These are phyloP conservation scores for Pythium insidiosum DNA, from an alignment of 352 stramenopile species.

Conservation along the genomic window DNA sequence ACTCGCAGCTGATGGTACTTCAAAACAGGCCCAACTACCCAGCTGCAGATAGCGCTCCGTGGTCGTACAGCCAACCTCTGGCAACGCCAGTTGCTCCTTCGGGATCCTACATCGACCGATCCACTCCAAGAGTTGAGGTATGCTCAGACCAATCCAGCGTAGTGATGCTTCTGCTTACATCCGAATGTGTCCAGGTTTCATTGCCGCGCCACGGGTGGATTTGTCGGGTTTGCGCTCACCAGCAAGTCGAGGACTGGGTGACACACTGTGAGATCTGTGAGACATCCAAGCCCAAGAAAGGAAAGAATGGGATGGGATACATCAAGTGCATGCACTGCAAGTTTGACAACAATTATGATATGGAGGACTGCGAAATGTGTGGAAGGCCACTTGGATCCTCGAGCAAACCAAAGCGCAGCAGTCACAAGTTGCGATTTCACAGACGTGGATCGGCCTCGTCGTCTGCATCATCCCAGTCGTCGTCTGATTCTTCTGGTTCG, in stretches of 20 bases:
- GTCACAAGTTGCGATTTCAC: no score
- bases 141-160: background rate
- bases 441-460: slow-evolving; percentile 20
- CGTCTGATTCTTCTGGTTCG: slow-evolving; percentile 17
- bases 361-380: slow-evolving; percentile 64
- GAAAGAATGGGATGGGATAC: slow-evolving; percentile 29
- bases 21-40: no score
- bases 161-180: no score
- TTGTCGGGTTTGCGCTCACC: slow-evolving; percentile 56
- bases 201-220: slow-evolving; percentile 46
- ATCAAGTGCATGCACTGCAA: slow-evolving; percentile 58
- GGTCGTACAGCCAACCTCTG: slow-evolving; percentile 22
- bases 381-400: slow-evolving; percentile 24
- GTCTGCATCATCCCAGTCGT: slow-evolving; percentile 13
- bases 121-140: slow-evolving; percentile 19
- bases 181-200: no score
- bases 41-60: no score
- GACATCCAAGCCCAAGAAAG: slow-evolving; percentile 44
- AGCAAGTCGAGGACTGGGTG: slow-evolving; percentile 61
- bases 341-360: slow-evolving; percentile 73
- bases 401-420: slow-evolving; percentile 21
- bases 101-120: slow-evolving; percentile 23
- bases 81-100: slow-evolving; percentile 20
- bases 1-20: no score
- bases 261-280: slow-evolving; percentile 69